Evolutionary conservation across 805 yeast genomes (phyloP).

Genomic region (Priceomyces fermenticarens): DNA sequence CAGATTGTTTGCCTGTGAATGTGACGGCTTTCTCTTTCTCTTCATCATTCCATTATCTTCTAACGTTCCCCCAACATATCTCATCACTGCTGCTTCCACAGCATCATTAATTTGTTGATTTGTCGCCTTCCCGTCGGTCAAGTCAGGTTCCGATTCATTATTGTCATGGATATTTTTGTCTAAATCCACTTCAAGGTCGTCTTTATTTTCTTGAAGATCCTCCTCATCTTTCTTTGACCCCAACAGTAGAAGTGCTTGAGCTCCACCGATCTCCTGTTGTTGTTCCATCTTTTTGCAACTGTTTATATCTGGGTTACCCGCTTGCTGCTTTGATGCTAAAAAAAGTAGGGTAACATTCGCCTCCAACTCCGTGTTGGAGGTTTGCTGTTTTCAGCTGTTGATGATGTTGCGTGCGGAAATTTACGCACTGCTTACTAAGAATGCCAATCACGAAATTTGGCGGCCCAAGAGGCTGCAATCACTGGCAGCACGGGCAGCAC

Average conservation of each 20-base stretch:
- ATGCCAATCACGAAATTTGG: too few relatives aligned
- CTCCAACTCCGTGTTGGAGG: background rate
- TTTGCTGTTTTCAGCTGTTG: background rate
- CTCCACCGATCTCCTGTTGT: slow-evolving; percentile 44
- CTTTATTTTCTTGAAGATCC: slow-evolving; percentile 5
- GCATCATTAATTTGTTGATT: slow-evolving; percentile 45
- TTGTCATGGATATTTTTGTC: slow-evolving; percentile 5
- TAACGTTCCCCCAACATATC: slow-evolving; percentile 64
- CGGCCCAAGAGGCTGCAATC: too few relatives aligned
- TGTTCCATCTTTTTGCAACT: slow-evolving; percentile 21
- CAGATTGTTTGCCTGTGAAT: slow-evolving; percentile 4
- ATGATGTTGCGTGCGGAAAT: background rate
- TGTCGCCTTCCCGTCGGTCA: slow-evolving; percentile 23
- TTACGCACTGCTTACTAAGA: too few relatives aligned
- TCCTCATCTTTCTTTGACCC: slow-evolving; percentile 29
- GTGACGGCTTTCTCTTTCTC: slow-evolving; percentile 21
- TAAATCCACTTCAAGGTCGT: slow-evolving; percentile 1
- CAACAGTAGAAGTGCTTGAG: slow-evolving; percentile 42
- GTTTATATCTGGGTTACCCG: slow-evolving; percentile 10
- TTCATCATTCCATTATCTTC: slow-evolving; percentile 23
- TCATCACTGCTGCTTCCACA: slow-evolving; percentile 79
- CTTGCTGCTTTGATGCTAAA: slow-evolving; percentile 7
- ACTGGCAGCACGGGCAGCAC: too few relatives aligned
- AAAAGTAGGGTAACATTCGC: slow-evolving; percentile 11
- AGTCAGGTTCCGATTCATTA: slow-evolving; percentile 8